Base-by-base conservation (phyloP, 345 rosid genomes). In the Bruguiera parviflora region DNA sequence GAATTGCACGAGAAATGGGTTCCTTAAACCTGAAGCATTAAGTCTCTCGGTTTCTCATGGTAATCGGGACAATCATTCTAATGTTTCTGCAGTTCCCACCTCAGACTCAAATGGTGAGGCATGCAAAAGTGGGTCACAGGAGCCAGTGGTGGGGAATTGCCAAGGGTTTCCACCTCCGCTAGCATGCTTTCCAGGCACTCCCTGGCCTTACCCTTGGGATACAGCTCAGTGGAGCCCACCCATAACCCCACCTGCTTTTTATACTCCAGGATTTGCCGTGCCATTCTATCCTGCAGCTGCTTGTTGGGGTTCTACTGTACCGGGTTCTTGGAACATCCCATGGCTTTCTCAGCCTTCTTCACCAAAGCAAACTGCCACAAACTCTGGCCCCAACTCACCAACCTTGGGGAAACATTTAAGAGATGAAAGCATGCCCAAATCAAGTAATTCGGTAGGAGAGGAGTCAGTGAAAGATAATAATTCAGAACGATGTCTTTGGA, bases 371-470 rank as follows among this genome's bases (percentile, higher is more conserved):
- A 68, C 74, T 3, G 51, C 63, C 21, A 66, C 78, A 0, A 74
- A 72, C 16, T 85, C 96, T 0, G 76, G 81, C 71, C 96, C 96
- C 1, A 88, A 86, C 65, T 89, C 91, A 33, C 95, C 95, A 22
- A 93, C 92, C 52, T 68, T 93, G 55, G 98, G 97, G 57, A 93
- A 93, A 66, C 98, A 93, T 84, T 91, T 90, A 24, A 84, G 97
- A 39, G 97, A 93, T 21, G 94, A 88, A 67, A 83, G 31, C 74
- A 11, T 33, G 25, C 68, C 35, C 49, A 83, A 82, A 64, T 67
- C 79, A 43, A 67, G 72, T 46, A 65, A 73, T 74, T 47, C 67
- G 3, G 76, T 66, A 10, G 87, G 82, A 47, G 82, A 74, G 21
- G 83, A 79, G 71, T 73, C 63, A 20, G 65, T 51, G 6, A 86